Conservation (phyloP, 768 basidiomycete genomes). For the Phaeotremella fagi region DNA sequence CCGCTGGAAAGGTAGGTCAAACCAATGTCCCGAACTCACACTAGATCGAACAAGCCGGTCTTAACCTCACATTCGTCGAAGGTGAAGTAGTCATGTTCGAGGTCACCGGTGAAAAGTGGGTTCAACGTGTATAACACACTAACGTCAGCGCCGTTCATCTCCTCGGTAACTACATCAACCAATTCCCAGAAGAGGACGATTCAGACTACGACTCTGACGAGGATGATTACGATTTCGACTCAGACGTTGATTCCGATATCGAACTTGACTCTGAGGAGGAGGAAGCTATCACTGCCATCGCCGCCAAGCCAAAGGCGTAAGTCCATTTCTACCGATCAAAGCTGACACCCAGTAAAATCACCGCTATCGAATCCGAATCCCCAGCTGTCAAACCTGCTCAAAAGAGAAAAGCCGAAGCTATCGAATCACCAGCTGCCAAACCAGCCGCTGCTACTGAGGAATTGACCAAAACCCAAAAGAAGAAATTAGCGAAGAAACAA, state of each 20-base stretch:
- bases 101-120: slow-evolving; percentile 69
- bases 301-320: slow-evolving; percentile 1
- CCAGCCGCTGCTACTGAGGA: slow-evolving; percentile 23
- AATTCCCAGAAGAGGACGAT: slow-evolving; percentile 50
- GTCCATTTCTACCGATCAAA: neutral
- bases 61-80: slow-evolving; percentile 67
- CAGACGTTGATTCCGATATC: slow-evolving; percentile 53
- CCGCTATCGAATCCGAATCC: slow-evolving; percentile 28
- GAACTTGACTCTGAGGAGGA: slow-evolving; percentile 30
- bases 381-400: slow-evolving; percentile 34
- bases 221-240: slow-evolving; percentile 60
- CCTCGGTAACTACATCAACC: slow-evolving; percentile 74
- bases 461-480: slow-evolving; percentile 58
- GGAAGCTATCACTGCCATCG: neutral
- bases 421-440: slow-evolving; percentile 52
- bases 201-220: slow-evolving; percentile 78
- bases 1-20: slow-evolving; percentile 65
- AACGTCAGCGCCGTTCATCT: slow-evolving; percentile 58
- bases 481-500: slow-evolving; percentile 64
- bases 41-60: slow-evolving; percentile 70
- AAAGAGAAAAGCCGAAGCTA: slow-evolving; percentile 70
- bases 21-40: neutral
- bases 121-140: neutral
- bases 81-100: slow-evolving; percentile 62
- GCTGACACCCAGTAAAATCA: slow-evolving; percentile 25